Evolutionary conservation across 2,329 filamentous ascomycete species (phyloP).

Genomic region (Botryosphaeria dothidea): DNA sequence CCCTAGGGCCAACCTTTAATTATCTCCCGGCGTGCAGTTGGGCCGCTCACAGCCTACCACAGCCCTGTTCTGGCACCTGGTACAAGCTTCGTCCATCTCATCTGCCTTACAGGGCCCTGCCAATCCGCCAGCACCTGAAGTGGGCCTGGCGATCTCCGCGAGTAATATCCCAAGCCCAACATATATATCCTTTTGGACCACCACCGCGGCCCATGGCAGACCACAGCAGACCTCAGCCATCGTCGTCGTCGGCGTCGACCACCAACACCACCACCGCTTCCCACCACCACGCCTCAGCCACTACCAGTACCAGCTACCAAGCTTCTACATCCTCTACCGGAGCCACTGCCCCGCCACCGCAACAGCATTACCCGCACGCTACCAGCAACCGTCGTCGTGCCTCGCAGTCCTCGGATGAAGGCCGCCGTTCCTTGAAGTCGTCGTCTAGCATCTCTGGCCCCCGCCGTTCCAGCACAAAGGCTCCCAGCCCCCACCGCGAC

Average conservation of each 20-base stretch:
- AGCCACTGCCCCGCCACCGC: not conserved
- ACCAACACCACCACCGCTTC: not conserved
- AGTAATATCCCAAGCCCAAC: constrained; percentile 11
- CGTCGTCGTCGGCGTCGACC: constrained; percentile 17
- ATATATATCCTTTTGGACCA: constrained; percentile 20
- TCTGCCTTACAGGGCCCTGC: constrained; percentile 19
- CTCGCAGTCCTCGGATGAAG: constrained; percentile 16
- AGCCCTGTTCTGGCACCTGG: constrained; percentile 15
- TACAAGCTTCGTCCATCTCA: constrained; percentile 16
- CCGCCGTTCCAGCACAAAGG: constrained; percentile 15
- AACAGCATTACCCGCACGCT: not conserved
- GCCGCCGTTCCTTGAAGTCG: constrained; percentile 8
- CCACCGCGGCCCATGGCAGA: constrained; percentile 19
- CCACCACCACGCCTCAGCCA: not conserved
- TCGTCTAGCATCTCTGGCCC: constrained; percentile 3
- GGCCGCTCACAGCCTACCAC: constrained; percentile 17
- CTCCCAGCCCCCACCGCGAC: constrained; percentile 25
- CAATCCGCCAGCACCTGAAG: constrained; percentile 12
- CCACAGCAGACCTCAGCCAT: constrained; percentile 18
- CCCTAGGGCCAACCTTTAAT: constrained; percentile 16
- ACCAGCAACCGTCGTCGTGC: not conserved
- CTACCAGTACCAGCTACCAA: not conserved
- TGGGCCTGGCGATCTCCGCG: constrained; percentile 20
- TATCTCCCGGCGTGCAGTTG: constrained; percentile 17
- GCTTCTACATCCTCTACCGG: not conserved